Percentiles rank a stretch among this genome's conserved stretches.
Conservation (phyloP, 169 alveolate genomes). For the Perkinsus marinus region DNA sequence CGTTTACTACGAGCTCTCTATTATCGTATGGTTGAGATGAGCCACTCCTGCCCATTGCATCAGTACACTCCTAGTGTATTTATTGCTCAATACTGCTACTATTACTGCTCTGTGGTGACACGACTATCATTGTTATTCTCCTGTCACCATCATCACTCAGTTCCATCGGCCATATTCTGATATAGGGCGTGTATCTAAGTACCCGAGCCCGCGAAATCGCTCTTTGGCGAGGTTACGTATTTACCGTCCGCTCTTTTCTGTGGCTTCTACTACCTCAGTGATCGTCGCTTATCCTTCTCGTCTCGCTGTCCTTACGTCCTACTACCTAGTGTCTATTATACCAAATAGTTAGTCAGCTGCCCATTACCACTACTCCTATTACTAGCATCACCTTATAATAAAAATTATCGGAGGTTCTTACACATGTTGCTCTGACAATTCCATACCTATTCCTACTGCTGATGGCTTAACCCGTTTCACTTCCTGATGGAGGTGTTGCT, state of each 20-base stretch:
- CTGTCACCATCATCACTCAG: neutral
- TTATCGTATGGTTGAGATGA: neutral
- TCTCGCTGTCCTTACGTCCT: neutral
- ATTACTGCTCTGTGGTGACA: neutral
- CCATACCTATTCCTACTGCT: no score
- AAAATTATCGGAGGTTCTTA: no score
- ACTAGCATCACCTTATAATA: no score
- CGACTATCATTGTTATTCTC: neutral
- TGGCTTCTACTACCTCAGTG: neutral
- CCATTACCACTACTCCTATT: no score
- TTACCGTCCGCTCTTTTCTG: neutral
- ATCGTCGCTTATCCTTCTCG: neutral
- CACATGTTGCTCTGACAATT: no score
- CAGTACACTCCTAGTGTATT: no score
- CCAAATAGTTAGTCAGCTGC: no score
- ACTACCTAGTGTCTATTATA: neutral
- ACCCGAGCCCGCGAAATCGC: neutral
- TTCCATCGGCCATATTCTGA: neutral
- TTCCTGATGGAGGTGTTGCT: no score
- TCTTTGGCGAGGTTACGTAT: neutral
- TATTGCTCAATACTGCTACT: neutral
- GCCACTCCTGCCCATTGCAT: neutral
- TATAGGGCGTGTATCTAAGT: neutral
- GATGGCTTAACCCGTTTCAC: no score
- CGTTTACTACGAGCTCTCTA: neutral